Evolutionary conservation across 768 basidiomycete genomes (phyloP).

Genomic region (Lentinus brumalis): DNA sequence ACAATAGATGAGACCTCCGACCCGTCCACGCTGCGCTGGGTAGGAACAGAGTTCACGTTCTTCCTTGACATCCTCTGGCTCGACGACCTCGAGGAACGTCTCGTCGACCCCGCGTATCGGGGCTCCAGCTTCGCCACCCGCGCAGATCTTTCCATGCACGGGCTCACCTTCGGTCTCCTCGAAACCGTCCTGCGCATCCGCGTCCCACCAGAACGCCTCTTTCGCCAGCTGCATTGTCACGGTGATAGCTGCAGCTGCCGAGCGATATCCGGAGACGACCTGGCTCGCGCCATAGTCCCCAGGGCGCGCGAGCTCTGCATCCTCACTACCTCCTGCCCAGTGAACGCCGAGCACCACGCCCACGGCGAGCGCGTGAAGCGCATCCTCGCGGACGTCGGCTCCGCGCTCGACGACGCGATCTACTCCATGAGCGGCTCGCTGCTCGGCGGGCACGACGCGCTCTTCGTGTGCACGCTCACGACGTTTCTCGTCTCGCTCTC

Average conservation of each 20-base stretch:
- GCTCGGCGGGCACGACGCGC: not conserved
- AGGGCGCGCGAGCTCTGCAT: not conserved
- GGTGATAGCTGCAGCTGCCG: not conserved
- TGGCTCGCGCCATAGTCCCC: not conserved
- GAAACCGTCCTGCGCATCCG: not conserved
- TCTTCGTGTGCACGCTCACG: not conserved
- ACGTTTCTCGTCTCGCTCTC: not conserved
- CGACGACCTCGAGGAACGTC: not conserved
- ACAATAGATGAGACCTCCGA: conserved; percentile 14
- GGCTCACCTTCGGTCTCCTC: not conserved
- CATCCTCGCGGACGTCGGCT: not conserved
- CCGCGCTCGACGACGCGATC: not conserved
- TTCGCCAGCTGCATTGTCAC: not conserved
- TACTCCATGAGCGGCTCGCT: not conserved
- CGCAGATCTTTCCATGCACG: not conserved
- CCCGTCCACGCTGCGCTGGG: conserved; percentile 8
- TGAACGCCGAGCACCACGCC: not conserved
- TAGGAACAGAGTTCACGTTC: not conserved
- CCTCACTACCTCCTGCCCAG: not conserved
- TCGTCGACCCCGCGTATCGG: not conserved
- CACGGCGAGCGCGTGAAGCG: not conserved
- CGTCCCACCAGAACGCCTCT: not conserved
- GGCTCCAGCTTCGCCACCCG: not conserved
- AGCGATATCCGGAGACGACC: not conserved
- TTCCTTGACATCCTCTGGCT: not conserved